Conservation (phyloP, 805 yeast genomes). For the Scheffersomyces ergatensis region DNA sequence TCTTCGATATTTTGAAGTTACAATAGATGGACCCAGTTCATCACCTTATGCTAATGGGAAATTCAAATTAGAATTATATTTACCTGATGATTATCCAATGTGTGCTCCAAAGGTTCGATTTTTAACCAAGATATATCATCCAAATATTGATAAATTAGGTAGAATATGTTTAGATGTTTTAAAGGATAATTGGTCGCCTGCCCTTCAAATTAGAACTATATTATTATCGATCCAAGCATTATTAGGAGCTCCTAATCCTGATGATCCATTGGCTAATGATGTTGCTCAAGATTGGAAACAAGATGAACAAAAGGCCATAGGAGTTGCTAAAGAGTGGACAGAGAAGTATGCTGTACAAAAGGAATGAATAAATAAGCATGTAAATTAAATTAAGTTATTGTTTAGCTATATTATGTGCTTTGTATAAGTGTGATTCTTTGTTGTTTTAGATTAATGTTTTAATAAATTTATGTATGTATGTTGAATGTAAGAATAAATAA, state of each 20-base stretch:
- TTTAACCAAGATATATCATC: constrained; percentile 91
- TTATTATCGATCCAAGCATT: constrained; percentile 89
- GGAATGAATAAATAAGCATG: background rate
- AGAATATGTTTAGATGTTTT: constrained; percentile 93
- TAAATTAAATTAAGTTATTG: too few species aligned
- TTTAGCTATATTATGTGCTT: too few species aligned
- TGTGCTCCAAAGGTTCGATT: constrained; percentile 96
- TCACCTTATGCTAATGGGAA: constrained; percentile 86
- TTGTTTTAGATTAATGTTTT: too few species aligned
- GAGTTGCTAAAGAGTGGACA: constrained; percentile 79
- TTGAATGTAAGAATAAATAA: too few species aligned
- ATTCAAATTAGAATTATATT: constrained; percentile 78
- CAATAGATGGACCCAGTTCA: constrained; percentile 85
- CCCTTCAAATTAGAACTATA: constrained; percentile 91
- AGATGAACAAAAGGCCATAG: constrained; percentile 75
- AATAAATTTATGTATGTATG: too few species aligned
- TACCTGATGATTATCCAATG: constrained; percentile 98
- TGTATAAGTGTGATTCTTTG: too few species aligned
- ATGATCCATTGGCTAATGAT: constrained; percentile 96
- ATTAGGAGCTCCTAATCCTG: constrained; percentile 95
- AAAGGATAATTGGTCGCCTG: constrained; percentile 97
- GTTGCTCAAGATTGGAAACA: constrained; percentile 97
- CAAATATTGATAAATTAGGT: constrained; percentile 92
- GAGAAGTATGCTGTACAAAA: constrained; percentile 46
- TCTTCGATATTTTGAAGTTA: constrained; percentile 86